A percentile compares a stretch with the other conserved stretches of the same genome.
Evolutionary conservation across 2,329 filamentous ascomycete species (phyloP).

Genomic region (Scedosporium dehoogii): DNA sequence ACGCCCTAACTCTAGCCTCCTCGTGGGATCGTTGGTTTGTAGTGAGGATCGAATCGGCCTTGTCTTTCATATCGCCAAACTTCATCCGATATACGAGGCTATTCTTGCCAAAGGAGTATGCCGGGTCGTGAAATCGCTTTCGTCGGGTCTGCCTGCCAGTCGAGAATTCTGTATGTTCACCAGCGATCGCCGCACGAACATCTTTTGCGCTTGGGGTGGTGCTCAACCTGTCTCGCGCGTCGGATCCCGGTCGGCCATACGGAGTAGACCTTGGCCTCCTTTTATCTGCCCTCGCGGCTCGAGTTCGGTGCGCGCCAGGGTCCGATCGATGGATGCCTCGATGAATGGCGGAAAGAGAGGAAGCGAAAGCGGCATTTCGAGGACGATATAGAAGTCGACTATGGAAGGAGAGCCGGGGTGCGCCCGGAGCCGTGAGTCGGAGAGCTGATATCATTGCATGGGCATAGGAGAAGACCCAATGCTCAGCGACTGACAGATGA

Average conservation of each 20-base stretch:
- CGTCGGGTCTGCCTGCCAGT: slow-evolving; percentile 31
- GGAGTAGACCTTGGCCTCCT: not conserved
- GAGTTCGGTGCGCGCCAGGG: slow-evolving; percentile 12
- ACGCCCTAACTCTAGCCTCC: not conserved
- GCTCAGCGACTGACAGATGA: not conserved
- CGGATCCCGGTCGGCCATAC: not conserved
- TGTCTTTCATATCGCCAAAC: slow-evolving; percentile 29
- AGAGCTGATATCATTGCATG: slow-evolving; percentile 5
- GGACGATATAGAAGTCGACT: slow-evolving; percentile 7
- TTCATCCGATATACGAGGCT: slow-evolving; percentile 47
- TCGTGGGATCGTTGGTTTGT: slow-evolving; percentile 8
- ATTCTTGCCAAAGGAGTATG: slow-evolving; percentile 39
- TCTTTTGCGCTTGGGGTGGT: slow-evolving; percentile 6
- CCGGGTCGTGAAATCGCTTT: slow-evolving; percentile 42
- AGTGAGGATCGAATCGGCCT: slow-evolving; percentile 9
- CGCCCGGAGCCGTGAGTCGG: slow-evolving; percentile 4
- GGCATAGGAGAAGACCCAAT: not conserved
- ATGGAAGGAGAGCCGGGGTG: slow-evolving; percentile 12
- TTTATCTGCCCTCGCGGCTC: slow-evolving; percentile 9
- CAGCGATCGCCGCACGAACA: slow-evolving; percentile 19
- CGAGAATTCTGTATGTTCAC: slow-evolving; percentile 9
- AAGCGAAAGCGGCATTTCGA: slow-evolving; percentile 5
- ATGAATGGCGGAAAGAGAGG: slow-evolving; percentile 55
- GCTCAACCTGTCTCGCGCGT: not conserved
- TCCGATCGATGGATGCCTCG: slow-evolving; percentile 49